phyloP scores from a whole-genome alignment of 495 filamentous ascomycete species.

The Annulohypoxylon maeteangense region DNA sequence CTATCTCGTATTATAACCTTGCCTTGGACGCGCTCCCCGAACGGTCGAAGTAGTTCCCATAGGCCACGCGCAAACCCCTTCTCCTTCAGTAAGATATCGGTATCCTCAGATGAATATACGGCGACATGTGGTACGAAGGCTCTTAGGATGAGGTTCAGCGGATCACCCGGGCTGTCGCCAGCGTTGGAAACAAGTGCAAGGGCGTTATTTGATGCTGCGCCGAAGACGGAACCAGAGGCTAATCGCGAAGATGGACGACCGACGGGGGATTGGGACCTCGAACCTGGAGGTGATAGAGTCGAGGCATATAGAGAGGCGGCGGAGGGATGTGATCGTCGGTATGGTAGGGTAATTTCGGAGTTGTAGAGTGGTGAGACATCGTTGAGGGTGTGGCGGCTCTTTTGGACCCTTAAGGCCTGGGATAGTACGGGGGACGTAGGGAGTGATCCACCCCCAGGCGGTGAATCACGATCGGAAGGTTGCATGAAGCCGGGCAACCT shows the following conservation, averaged over 20 bases:
- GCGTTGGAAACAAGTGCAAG: constrained; percentile 61
- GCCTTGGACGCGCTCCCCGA: constrained; percentile 88
- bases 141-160: constrained; percentile 77
- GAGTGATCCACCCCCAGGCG: constrained; percentile 49
- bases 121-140: constrained; percentile 90
- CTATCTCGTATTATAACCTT: constrained; percentile 93
- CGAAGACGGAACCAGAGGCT: constrained; percentile 60
- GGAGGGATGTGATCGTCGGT: constrained; percentile 64
- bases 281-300: constrained; percentile 63
- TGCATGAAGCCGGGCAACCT: constrained; percentile 52
- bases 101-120: constrained; percentile 83
- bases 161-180: constrained; percentile 66
- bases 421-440: constrained; percentile 56
- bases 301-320: constrained; percentile 68
- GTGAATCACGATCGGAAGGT: constrained; percentile 55
- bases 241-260: constrained; percentile 64
- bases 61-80: constrained; percentile 89
- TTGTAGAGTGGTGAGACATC: constrained; percentile 49
- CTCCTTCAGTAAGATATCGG: constrained; percentile 78
- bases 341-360: constrained; percentile 60
- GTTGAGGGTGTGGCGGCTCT: constrained; percentile 51
- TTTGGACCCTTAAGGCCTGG: constrained; percentile 50
- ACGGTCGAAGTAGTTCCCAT: constrained; percentile 85
- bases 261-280: constrained; percentile 68
- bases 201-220: constrained; percentile 49